A percentile compares a stretch with the other conserved stretches of the same genome.
phyloP scores from a whole-genome alignment of 495 filamentous ascomycete species.

The Viridothelium virens region DNA sequence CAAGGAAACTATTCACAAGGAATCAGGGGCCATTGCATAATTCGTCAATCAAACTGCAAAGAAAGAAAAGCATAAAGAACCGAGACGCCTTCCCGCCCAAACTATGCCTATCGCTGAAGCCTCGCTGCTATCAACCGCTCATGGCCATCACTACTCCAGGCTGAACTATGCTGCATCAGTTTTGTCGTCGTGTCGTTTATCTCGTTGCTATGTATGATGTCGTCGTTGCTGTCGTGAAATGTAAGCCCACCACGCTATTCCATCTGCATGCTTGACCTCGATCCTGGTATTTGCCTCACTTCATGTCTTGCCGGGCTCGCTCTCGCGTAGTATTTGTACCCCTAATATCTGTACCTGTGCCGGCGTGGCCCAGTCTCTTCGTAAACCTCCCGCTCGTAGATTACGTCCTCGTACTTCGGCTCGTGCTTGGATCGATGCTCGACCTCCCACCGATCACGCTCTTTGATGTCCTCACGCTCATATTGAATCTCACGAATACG shows the following conservation, averaged over 20 bases:
- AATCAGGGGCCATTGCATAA: slow-evolving; percentile 1
- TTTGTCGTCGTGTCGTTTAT: neutral
- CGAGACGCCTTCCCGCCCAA: neutral
- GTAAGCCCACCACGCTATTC: neutral
- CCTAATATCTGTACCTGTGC: slow-evolving; percentile 24
- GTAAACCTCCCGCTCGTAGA: slow-evolving; percentile 30
- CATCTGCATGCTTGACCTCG: neutral
- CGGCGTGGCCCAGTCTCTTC: slow-evolving; percentile 16
- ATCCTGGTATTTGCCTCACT: neutral
- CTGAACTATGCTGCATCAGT: slow-evolving; percentile 1
- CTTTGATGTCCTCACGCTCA: slow-evolving; percentile 51
- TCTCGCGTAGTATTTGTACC: neutral
- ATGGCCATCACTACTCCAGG: neutral
- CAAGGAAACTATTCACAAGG: slow-evolving; percentile 6
- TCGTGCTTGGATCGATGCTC: slow-evolving; percentile 16
- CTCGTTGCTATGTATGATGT: slow-evolving; percentile 9
- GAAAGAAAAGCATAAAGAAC: neutral
- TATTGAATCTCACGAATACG: slow-evolving; percentile 75
- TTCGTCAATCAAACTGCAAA: neutral
- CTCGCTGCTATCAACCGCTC: neutral
- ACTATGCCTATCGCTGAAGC: neutral
- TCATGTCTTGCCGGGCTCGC: too few relatives aligned
- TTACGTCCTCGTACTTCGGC: slow-evolving; percentile 27
- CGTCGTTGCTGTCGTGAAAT: slow-evolving; percentile 10
- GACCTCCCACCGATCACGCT: neutral